Base-by-base conservation (phyloP, 2,329 filamentous ascomycete species). In the Aspergillus sp. region DNA sequence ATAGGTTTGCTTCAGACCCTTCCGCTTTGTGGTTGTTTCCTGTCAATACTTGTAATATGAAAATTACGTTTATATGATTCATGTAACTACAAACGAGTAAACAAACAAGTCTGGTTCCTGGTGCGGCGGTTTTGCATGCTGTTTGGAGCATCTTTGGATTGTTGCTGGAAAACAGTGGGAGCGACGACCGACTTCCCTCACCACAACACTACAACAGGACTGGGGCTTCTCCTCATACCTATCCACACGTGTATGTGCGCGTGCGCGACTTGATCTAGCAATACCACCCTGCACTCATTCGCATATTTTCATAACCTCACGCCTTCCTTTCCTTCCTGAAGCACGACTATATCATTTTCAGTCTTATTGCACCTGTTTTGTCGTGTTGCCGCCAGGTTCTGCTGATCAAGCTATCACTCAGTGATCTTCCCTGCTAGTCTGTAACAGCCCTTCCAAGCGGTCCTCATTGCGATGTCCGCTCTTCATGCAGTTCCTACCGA, bases 381-480 rank as follows among this genome's bases (percentile, higher is more conserved):
- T 44, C 19, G 47, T 50, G 25, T 30, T 17, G 25, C 8, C 11
- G 25, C 8, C 47, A 32, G 25, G 41, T 15, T 19, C 19, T 44
- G n/a, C 39, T 23, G 41, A 57, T 49, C 30, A 17, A 53, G 38
- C 38, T 52, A 49, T 30, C 27, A 19, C 25, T 54, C 21, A 17
- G 30, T 39, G 23, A 10, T 25, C 41, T 25, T 17, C 11, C 23
- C 23, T 42, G 17, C 15, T 7, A 19, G 11, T 17, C 38, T 21
- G 21, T 42, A 39, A 41, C 38, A 21, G 53, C 13, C 27, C 13
- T 38, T 32, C 10, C 10, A 36, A 27, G 38, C 38, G 39, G n/a
- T 27, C 15, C 60, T 17, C 11, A 8, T 50, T 56, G 60, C 48
- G 32, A 75, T 75, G 73, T 70, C 72, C 21, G 59, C 63, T 47